A percentile compares a stretch with the other conserved stretches of the same genome.
Conservation (phyloP, 2,329 filamentous ascomycete species). For the Verticillium tricorpus region DNA sequence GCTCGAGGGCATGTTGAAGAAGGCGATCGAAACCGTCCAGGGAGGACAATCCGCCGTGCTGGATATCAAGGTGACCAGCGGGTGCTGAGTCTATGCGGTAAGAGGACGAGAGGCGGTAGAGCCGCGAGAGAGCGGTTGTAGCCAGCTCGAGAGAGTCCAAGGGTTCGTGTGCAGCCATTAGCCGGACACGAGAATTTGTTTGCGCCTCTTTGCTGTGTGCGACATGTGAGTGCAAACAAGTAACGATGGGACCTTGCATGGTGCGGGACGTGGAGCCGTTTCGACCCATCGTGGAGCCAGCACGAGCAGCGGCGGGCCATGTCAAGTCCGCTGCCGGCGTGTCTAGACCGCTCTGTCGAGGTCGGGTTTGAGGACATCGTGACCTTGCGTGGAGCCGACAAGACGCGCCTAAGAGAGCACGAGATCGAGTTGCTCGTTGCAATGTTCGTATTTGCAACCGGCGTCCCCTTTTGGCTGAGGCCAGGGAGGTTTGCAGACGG, state of each 20-base stretch:
- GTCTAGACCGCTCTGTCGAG: background rate
- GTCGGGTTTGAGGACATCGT: background rate
- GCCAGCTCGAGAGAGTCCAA: background rate
- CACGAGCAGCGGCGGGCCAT: background rate
- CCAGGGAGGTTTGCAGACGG: background rate
- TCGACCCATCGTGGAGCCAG: background rate
- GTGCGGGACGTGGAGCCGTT: background rate
- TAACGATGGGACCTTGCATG: background rate
- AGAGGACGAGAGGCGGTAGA: background rate
- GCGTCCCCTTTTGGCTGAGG: background rate
- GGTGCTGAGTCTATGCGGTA: conserved; percentile 26
- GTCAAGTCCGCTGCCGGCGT: background rate
- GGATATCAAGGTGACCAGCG: conserved; percentile 45
- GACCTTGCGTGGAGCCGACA: background rate
- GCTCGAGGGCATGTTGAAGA: conserved; percentile 39
- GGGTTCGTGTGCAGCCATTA: background rate
- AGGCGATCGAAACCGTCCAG: conserved; percentile 47
- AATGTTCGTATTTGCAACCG: background rate
- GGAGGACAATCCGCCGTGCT: conserved; percentile 48
- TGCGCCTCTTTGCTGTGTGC: background rate
- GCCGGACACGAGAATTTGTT: background rate
- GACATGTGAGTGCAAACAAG: background rate
- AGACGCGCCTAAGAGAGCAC: background rate
- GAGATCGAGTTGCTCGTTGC: background rate
- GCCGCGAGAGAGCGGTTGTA: background rate